These are phyloP conservation scores for Cordyceps militaris DNA, from an alignment of 2,329 filamentous ascomycete species.

Conservation along the genomic window DNA sequence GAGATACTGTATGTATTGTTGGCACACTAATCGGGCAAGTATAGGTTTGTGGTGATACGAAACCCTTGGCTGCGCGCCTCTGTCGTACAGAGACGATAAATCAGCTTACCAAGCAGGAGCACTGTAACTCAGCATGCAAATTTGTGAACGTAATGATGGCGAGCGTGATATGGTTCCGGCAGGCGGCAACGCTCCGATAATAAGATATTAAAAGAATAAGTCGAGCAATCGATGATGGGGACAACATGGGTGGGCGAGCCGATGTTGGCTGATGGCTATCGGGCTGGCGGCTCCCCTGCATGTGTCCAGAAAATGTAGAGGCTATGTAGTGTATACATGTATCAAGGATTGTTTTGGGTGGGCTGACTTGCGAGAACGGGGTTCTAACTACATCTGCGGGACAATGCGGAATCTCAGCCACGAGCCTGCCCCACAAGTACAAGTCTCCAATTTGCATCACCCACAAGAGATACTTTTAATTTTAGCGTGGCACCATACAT, in stretches of 20 bases:
- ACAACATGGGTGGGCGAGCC: neutral
- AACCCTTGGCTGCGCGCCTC: neutral
- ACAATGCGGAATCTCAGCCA: neutral
- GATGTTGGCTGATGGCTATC: slow-evolving; percentile 3
- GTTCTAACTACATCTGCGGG: neutral
- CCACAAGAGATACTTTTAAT: neutral
- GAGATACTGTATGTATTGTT: neutral
- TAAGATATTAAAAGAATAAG: neutral
- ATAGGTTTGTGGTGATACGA: neutral
- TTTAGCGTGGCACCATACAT: neutral
- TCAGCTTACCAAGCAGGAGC: too few relatives aligned
- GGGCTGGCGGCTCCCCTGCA: slow-evolving; percentile 3
- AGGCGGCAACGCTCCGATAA: too few relatives aligned
- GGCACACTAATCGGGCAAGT: too few relatives aligned
- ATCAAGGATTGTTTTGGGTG: too few relatives aligned
- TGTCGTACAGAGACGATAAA: neutral
- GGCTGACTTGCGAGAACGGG: too few relatives aligned
- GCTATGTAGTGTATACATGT: neutral
- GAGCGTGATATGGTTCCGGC: neutral
- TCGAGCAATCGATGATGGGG: neutral
- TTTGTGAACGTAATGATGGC: neutral
- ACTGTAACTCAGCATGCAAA: neutral
- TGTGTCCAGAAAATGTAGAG: neutral
- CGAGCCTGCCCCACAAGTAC: neutral
- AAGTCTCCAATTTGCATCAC: slow-evolving; percentile 7